Evolutionary conservation across 2,329 filamentous ascomycete species (phyloP).

Genomic region (Drechmeria coniospora): DNA sequence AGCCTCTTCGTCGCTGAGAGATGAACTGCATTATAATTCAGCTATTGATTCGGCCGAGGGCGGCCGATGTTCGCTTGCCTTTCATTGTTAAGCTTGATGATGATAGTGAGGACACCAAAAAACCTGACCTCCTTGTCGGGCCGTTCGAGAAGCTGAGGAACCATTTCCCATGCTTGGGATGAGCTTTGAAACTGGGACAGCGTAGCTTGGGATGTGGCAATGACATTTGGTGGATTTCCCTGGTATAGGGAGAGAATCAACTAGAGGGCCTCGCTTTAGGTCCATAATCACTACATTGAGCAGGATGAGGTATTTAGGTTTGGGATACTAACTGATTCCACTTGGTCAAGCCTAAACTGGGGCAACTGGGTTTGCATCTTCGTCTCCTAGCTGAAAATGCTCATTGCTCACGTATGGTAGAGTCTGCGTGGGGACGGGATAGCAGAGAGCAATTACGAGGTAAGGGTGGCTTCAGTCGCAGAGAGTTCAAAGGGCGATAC

Average conservation of each 20-base stretch:
- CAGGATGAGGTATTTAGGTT: no score
- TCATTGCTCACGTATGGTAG: no score
- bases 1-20: conserved; percentile 41
- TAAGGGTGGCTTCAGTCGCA: no score
- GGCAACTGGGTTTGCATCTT: conserved; percentile 8
- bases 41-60: not conserved
- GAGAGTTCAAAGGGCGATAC: no score
- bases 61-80: conserved; percentile 31
- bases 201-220: conserved; percentile 48
- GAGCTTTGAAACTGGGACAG: conserved; percentile 69
- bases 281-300: no score
- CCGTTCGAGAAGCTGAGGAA: conserved; percentile 56
- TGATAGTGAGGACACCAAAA: conserved; percentile 84
- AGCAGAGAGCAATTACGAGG: no score
- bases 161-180: conserved; percentile 71
- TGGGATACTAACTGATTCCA: conserved; percentile 11
- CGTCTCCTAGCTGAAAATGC: not conserved
- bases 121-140: conserved; percentile 67
- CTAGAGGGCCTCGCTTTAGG: conserved; percentile 14
- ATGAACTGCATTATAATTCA: conserved; percentile 17
- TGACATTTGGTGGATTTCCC: conserved; percentile 30
- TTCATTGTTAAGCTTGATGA: conserved; percentile 87
- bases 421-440: no score
- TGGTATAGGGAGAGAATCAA: conserved; percentile 38
- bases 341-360: conserved; percentile 8